phyloP scores from a whole-genome alignment of 345 rosid genomes.

The Populus simonii region DNA sequence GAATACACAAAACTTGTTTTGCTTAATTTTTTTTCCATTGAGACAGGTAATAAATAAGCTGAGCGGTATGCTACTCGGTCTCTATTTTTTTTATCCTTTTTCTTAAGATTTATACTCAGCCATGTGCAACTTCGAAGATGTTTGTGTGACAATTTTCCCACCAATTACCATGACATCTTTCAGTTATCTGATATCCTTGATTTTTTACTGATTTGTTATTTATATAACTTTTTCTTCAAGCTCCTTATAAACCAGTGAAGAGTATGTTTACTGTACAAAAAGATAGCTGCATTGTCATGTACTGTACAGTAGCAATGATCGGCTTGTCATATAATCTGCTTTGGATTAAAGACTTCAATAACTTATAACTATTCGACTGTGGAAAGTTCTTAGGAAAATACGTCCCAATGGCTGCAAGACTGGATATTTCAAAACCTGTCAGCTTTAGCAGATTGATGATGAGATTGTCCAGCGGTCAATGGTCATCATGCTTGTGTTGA shows the following conservation, averaged over 20 bases:
- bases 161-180: neutral
- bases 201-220: neutral
- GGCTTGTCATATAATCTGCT: too few species aligned
- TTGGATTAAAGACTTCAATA: too few species aligned
- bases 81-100: neutral
- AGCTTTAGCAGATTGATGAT: neutral
- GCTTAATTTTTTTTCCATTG: neutral
- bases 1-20: constrained; percentile 6
- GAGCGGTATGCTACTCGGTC: neutral
- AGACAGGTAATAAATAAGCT: neutral
- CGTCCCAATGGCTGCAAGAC: too few species aligned
- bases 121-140: neutral
- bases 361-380: too few species aligned
- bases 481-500: too few species aligned
- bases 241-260: too few species aligned
- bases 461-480: neutral
- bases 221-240: neutral
- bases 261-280: too few species aligned
- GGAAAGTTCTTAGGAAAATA: too few species aligned
- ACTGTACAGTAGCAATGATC: too few species aligned
- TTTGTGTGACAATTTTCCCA: neutral
- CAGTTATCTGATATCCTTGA: neutral
- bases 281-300: too few species aligned
- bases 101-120: neutral
- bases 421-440: neutral